phyloP scores from a whole-genome alignment of 2,329 filamentous ascomycete genomes.

The Ophiocordyceps camponoti-saundersi region DNA sequence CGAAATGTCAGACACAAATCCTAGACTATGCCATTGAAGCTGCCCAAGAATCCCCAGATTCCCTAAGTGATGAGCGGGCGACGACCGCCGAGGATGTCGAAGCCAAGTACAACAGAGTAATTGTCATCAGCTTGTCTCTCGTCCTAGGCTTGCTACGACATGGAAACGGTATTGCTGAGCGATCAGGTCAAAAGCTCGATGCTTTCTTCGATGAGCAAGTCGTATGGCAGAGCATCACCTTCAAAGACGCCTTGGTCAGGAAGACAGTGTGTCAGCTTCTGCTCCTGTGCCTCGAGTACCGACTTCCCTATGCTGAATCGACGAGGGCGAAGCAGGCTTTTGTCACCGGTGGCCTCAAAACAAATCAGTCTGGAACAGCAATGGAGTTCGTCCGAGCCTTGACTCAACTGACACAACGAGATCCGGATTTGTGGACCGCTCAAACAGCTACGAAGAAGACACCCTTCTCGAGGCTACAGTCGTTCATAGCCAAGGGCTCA shows the following conservation, averaged over 20 bases:
- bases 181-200: conserved; percentile 45
- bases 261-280: conserved; percentile 35
- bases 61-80: conserved; percentile 76
- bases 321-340: conserved; percentile 39
- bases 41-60: conserved; percentile 62
- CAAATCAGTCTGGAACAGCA: conserved; percentile 57
- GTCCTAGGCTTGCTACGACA: conserved; percentile 35
- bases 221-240: conserved; percentile 50
- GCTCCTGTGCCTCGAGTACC: conserved; percentile 27
- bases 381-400: conserved; percentile 53
- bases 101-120: conserved; percentile 68
- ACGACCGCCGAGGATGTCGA: conserved; percentile 73
- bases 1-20: conserved; percentile 63
- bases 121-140: conserved; percentile 36
- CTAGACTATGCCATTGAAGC: conserved; percentile 69
- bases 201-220: conserved; percentile 47
- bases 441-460: conserved; percentile 29
- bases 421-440: conserved; percentile 59
- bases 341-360: conserved; percentile 56
- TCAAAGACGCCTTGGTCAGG: conserved; percentile 37
- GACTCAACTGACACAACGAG: conserved; percentile 42
- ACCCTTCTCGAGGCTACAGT: conserved; percentile 38
- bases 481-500: conserved; percentile 70
- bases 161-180: conserved; percentile 34
- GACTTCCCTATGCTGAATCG: conserved; percentile 30